These are phyloP conservation scores for Asparagopsis taxiformis DNA, from an alignment of 31 red algal genomes.

Conservation along the genomic window DNA sequence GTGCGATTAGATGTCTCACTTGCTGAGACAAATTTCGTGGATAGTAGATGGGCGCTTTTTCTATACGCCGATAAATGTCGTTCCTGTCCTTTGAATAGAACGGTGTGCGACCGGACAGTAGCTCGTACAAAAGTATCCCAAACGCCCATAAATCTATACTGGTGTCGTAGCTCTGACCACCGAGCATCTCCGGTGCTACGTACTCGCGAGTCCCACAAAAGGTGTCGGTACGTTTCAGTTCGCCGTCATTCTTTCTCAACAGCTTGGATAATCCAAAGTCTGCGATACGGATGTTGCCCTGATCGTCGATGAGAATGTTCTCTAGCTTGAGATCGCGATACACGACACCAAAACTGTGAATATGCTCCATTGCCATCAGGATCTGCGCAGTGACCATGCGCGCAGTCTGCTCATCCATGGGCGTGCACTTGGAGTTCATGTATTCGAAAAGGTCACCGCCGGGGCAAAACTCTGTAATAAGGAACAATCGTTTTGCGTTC, in stretches of 20 bases:
- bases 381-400: constrained; percentile 77
- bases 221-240: constrained; percentile 55
- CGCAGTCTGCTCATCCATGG: constrained; percentile 41
- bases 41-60: constrained; percentile 66
- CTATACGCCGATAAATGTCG: constrained; percentile 78
- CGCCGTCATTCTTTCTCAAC: constrained; percentile 28
- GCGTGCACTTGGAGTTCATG: constrained; percentile 30
- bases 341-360: constrained; percentile 84
- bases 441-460: constrained; percentile 92
- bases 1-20: constrained; percentile 46
- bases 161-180: constrained; percentile 71
- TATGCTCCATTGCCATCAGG: constrained; percentile 77
- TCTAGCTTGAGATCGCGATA: constrained; percentile 90
- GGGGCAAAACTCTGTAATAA: constrained; percentile 89
- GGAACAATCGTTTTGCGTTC: constrained; percentile 75
- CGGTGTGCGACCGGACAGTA: constrained; percentile 80
- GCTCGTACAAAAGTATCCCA: constrained; percentile 87
- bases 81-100: constrained; percentile 77
- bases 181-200: constrained; percentile 91
- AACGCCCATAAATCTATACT: constrained; percentile 82
- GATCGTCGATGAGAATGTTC: constrained; percentile 76
- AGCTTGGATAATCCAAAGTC: constrained; percentile 86
- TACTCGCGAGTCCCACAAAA: constrained; percentile 92
- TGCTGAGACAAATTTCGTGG: constrained; percentile 36
- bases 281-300: constrained; percentile 71